These are phyloP conservation scores for Kwoniella heveanensis DNA, from an alignment of 768 basidiomycete species.

Conservation along the genomic window DNA sequence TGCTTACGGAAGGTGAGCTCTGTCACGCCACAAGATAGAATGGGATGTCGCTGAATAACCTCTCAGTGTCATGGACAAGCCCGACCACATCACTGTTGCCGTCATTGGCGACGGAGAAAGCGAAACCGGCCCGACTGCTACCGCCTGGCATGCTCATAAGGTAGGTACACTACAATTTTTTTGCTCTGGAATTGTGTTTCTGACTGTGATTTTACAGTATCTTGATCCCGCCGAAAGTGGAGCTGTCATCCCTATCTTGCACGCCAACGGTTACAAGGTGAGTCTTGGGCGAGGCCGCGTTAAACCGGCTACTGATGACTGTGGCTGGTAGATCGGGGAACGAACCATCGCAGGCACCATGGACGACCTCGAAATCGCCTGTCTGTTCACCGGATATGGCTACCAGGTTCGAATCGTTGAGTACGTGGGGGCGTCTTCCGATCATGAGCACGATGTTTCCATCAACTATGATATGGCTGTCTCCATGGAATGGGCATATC, in stretches of 20 bases:
- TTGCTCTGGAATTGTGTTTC: too few relatives aligned
- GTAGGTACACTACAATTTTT: too few relatives aligned
- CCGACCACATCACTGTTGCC: constrained; percentile 76
- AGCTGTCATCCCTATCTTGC: constrained; percentile 86
- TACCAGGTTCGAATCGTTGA: constrained; percentile 84
- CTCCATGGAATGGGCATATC: constrained; percentile 74
- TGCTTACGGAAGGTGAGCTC: constrained; percentile 64
- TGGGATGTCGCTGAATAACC: background rate
- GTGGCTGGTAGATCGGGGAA: constrained; percentile 68
- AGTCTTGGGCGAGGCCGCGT: background rate
- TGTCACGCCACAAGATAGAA: background rate
- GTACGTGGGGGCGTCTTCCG: constrained; percentile 59
- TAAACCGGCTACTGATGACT: background rate
- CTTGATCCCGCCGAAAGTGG: constrained; percentile 87
- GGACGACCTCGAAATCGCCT: constrained; percentile 78
- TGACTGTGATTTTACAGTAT: constrained; percentile 57
- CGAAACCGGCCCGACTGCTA: constrained; percentile 56
- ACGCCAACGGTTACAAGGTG: constrained; percentile 64
- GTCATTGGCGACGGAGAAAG: constrained; percentile 84
- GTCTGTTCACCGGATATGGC: constrained; percentile 63
- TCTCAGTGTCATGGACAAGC: constrained; percentile 80
- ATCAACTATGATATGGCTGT: constrained; percentile 78
- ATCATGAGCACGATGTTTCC: constrained; percentile 47
- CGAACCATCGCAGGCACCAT: constrained; percentile 86
- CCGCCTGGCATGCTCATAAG: constrained; percentile 77